These are phyloP conservation scores for Exutisphaerella laricina DNA, from an alignment of 2,329 filamentous ascomycete species.

Conservation along the genomic window DNA sequence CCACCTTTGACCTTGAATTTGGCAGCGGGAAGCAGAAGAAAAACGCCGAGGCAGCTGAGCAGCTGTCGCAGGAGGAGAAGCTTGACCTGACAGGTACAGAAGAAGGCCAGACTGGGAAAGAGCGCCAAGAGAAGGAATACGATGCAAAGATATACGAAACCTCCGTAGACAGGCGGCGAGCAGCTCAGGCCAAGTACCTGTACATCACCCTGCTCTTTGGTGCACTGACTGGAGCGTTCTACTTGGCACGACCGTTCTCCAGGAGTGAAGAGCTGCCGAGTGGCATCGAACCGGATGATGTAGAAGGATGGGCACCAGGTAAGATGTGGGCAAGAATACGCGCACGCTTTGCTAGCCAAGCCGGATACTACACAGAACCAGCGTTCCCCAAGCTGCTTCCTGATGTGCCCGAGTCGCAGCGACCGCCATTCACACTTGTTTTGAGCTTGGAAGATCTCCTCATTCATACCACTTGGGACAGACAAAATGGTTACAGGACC, in stretches of 20 bases:
- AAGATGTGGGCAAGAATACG: constrained; percentile 77
- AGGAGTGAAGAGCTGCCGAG: constrained; percentile 66
- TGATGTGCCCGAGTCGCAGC: constrained; percentile 68
- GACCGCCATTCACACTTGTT: constrained; percentile 86
- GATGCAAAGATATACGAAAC: constrained; percentile 82
- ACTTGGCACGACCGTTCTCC: constrained; percentile 79
- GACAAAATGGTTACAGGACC: constrained; percentile 90
- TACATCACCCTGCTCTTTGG: constrained; percentile 58
- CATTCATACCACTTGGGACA: constrained; percentile 88
- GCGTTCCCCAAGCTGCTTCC: constrained; percentile 90
- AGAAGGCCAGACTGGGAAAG: constrained; percentile 35
- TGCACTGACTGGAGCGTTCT: constrained; percentile 57
- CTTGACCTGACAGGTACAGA: constrained; percentile 22
- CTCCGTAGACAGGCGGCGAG: constrained; percentile 77
- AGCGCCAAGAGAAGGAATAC: constrained; percentile 57
- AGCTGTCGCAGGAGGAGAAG: constrained; percentile 29
- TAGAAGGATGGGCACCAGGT: constrained; percentile 69
- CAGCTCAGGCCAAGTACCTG: constrained; percentile 68
- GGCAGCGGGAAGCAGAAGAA: constrained; percentile 36
- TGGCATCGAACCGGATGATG: constrained; percentile 51
- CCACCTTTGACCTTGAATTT: constrained; percentile 76
- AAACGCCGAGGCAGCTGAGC: constrained; percentile 26
- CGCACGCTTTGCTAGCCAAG: constrained; percentile 66
- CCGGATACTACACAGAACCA: constrained; percentile 93
- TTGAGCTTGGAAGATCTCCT: constrained; percentile 90